phyloP scores from a whole-genome alignment of 2,329 filamentous ascomycete genomes.

The Sphaerulina populicola region DNA sequence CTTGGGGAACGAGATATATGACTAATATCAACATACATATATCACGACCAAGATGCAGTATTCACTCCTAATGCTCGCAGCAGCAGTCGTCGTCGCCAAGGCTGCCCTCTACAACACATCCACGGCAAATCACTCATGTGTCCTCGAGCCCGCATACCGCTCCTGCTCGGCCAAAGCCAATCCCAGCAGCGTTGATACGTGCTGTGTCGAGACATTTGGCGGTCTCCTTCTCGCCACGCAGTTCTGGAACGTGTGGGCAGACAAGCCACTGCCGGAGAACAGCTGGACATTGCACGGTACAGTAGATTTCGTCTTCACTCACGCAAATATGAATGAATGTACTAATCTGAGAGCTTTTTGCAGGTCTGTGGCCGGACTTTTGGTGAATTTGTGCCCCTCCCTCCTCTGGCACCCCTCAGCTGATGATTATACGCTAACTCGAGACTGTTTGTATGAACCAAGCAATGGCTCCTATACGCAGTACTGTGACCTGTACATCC shows the following conservation, averaged over 20 bases:
- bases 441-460: neutral
- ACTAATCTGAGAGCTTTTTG: neutral
- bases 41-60: constrained; percentile 17
- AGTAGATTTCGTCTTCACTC: neutral
- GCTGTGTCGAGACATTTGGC: constrained; percentile 58
- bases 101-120: constrained; percentile 42
- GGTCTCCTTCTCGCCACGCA: constrained; percentile 56
- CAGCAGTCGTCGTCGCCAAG: constrained; percentile 9
- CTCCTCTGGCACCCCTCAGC: too few species aligned
- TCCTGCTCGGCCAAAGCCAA: constrained; percentile 46
- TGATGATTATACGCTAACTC: neutral
- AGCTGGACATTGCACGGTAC: constrained; percentile 51
- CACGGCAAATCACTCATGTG: constrained; percentile 50
- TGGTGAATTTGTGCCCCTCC: neutral
- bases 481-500: constrained; percentile 52
- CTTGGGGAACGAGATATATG: too few species aligned
- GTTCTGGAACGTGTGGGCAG: constrained; percentile 58
- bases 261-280: constrained; percentile 50
- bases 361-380: constrained; percentile 5
- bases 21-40: too few species aligned
- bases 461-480: constrained; percentile 53
- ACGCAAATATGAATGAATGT: neutral
- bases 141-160: constrained; percentile 34
- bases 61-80: constrained; percentile 9
- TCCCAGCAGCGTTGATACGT: constrained; percentile 46